Conservation (phyloP, 352 stramenopile species). For the Phytophthora citrophthora region DNA sequence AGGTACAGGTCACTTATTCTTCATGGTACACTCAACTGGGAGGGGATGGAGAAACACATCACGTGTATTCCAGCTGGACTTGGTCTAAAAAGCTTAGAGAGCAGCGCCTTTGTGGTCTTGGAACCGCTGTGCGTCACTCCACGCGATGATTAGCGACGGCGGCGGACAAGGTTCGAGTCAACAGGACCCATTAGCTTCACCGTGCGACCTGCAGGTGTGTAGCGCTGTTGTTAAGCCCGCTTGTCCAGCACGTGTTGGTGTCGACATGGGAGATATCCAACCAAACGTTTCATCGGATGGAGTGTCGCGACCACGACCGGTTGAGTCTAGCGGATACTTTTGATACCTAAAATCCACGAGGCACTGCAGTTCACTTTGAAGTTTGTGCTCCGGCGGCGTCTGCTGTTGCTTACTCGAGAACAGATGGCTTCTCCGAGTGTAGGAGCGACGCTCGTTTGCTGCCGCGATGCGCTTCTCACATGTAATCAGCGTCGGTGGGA, state of each 20-base stretch:
- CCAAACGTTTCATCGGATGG: conserved; percentile 10
- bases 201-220: conserved; percentile 4
- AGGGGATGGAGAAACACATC: conserved; percentile 8
- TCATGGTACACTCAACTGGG: conserved; percentile 19
- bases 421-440: conserved; percentile 21
- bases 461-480: neutral
- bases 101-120: conserved; percentile 12
- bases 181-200: conserved; percentile 5
- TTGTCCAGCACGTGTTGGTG: conserved; percentile 18
- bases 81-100: conserved; percentile 17
- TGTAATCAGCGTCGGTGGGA: conserved; percentile 21
- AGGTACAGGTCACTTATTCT: too few species aligned
- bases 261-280: conserved; percentile 25
- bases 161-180: conserved; percentile 6
- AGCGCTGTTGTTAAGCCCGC: conserved; percentile 2
- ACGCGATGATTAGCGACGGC: conserved; percentile 16
- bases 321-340: conserved; percentile 34
- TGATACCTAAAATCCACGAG: conserved; percentile 16
- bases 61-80: conserved; percentile 12
- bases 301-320: conserved; percentile 33
- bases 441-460: conserved; percentile 21
- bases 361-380: neutral
- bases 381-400: neutral
- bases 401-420: conserved; percentile 16
- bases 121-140: neutral